Conservation (phyloP, 345 rosid species). For the Ceriops zippeliana region DNA sequence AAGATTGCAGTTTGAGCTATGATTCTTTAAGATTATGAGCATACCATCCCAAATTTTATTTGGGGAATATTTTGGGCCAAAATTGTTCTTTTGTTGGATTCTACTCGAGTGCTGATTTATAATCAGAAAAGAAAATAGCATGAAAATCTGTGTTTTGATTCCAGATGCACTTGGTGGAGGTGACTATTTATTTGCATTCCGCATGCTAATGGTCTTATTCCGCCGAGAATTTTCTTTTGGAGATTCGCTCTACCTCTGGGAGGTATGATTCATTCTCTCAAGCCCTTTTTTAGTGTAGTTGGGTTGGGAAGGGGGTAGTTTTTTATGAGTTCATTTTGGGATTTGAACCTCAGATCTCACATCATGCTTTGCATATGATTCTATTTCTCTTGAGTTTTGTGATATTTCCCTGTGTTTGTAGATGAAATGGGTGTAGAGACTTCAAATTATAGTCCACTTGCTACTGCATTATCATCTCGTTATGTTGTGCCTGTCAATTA, state of each 20-base stretch:
- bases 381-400: too few relatives aligned
- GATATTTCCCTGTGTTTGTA: too few relatives aligned
- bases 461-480: too few relatives aligned
- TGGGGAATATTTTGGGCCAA: background rate
- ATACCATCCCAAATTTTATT: background rate
- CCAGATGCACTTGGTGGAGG: constrained; percentile 96
- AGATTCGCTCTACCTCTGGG: constrained; percentile 97
- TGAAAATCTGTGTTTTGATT: constrained; percentile 7
- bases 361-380: background rate
- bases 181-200: constrained; percentile 88
- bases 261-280: constrained; percentile 47
- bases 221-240: constrained; percentile 95
- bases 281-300: background rate
- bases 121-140: background rate
- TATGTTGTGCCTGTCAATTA: too few relatives aligned
- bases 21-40: constrained; percentile 5
- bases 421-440: too few relatives aligned
- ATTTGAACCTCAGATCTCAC: too few relatives aligned
- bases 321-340: too few relatives aligned
- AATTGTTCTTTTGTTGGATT: background rate
- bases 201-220: constrained; percentile 96
- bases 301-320: too few relatives aligned
- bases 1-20: background rate
- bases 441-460: too few relatives aligned
- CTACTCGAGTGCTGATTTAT: constrained; percentile 10